Evolutionary conservation across 2,329 filamentous ascomycete genomes (phyloP), one percentile per base, ranked within the genome.

Genomic region (Pseudopyrenochaeta lycopersici): DNA sequence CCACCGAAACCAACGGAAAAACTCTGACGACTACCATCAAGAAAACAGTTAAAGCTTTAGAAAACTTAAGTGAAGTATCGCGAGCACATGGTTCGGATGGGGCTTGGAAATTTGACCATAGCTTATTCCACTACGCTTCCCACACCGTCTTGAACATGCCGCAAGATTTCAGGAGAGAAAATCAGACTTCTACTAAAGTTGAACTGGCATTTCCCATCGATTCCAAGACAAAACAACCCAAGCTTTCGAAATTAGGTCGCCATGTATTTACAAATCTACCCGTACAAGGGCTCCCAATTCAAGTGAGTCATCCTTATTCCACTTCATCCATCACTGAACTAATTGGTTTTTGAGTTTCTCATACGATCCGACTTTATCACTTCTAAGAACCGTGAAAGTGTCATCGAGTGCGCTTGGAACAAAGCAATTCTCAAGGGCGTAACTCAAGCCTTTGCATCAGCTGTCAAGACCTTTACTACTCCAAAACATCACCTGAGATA

Each of bases 361-460:
- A 63, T 71, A n/a, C 64, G 68, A 44, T 58, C 66, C 10, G 64
- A 70, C 35, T 71, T 71, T 38, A 60, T 67, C 20, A 60, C 64
- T 2, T 51, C 58, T 7, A 63, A 64, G 7, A 69, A 46, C 27
- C 63, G 66, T 12, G 64, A 70, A 36, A 55, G 35, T 32, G 41
- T 65, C 7, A 38, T 57, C 9, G 53, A 67, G n/a, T 58, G 52
- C 21, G 7, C 49, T 2, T 71, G 64, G 67, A 71, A 71, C 33
- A 40, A 57, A n/a, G 23, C 23, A 3, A 43, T 70, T 14, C 27
- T 49, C 10, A 30, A 60, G 3, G 59, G 52, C 7, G 47, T 65
- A 12, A 57, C 52, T 7, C 14, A 51, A 7, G 15, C 49, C 2
- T 68, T 69, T 27, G 31, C 27, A 20, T 23, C 32, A n/a, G 46